Percentiles rank a stretch among this genome's conserved stretches.
Evolutionary conservation across 306 rosid genomes (phyloP).

Genomic region (Prunus padus): DNA sequence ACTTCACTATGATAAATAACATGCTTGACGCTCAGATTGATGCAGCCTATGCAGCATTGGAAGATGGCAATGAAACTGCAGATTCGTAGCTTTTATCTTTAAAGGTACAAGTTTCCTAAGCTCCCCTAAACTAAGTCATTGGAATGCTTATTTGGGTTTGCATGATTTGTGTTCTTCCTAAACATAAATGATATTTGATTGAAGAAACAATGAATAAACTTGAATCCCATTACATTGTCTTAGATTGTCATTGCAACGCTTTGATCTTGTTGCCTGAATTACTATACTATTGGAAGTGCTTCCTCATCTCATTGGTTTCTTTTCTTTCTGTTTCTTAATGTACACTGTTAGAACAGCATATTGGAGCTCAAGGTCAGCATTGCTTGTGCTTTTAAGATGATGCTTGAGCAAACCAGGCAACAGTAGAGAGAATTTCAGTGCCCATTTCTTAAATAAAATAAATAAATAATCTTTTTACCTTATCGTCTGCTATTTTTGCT

Average conservation of each 20-base stretch:
- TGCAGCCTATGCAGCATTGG: constrained; percentile 84
- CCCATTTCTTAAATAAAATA: background rate
- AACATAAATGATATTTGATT: background rate
- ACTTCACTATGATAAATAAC: constrained; percentile 89
- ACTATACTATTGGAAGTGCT: background rate
- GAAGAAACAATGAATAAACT: background rate
- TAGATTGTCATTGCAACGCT: background rate
- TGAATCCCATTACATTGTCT: background rate
- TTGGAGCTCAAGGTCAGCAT: constrained; percentile 29
- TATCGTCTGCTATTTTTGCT: background rate
- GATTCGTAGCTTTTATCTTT: constrained; percentile 55
- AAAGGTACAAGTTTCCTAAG: constrained; percentile 46
- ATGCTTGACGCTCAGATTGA: constrained; percentile 98
- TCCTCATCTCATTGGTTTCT: constrained; percentile 4
- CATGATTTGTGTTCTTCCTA: background rate
- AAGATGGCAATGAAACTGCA: constrained; percentile 58
- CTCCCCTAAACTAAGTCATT: background rate
- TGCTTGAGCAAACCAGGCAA: constrained; percentile 16
- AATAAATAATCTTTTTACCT: background rate
- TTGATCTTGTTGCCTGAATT: background rate
- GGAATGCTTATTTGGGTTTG: constrained; percentile 8
- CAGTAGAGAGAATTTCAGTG: background rate
- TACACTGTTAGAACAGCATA: constrained; percentile 48
- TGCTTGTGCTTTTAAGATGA: constrained; percentile 50
- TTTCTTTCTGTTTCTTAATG: background rate